phyloP scores from a whole-genome alignment of 768 basidiomycete genomes.

The Kwoniella bestiolae region DNA sequence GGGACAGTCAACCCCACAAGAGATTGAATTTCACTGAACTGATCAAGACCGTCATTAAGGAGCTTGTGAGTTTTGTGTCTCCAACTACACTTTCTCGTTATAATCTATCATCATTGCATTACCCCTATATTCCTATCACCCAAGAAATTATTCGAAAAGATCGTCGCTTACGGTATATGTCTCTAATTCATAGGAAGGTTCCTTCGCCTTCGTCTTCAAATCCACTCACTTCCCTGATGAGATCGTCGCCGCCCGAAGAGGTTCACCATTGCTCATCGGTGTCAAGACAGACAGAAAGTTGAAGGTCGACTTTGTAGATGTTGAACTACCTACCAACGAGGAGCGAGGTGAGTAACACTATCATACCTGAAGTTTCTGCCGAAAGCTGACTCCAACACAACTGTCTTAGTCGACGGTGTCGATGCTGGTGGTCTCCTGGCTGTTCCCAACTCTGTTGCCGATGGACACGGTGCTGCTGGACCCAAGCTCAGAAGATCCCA shows the following conservation, averaged over 20 bases:
- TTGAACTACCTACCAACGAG: constrained; percentile 76
- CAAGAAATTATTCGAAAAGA: neutral
- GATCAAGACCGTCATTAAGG: constrained; percentile 93
- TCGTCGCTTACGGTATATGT: neutral
- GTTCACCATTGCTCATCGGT: constrained; percentile 93
- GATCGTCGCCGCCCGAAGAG: constrained; percentile 92
- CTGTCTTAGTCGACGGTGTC: constrained; percentile 56
- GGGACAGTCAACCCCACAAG: constrained; percentile 87
- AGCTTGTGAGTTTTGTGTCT: constrained; percentile 63
- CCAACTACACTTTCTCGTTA: neutral
- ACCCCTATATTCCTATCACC: no score
- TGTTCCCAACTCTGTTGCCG: constrained; percentile 62
- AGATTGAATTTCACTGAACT: constrained; percentile 84
- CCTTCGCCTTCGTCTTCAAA: constrained; percentile 99
- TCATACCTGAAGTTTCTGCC: constrained; percentile 59
- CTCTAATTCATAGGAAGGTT: constrained; percentile 69
- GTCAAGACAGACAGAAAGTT: constrained; percentile 99
- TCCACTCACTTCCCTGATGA: constrained; percentile 93
- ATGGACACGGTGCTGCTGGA: constrained; percentile 60
- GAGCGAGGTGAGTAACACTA: constrained; percentile 54
- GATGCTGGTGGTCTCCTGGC: constrained; percentile 65
- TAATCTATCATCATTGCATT: no score
- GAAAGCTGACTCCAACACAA: constrained; percentile 26
- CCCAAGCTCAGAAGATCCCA: constrained; percentile 86
- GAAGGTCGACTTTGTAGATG: constrained; percentile 99